Conservation (phyloP, 2,329 filamentous ascomycete species). For the Alternaria viburni region DNA sequence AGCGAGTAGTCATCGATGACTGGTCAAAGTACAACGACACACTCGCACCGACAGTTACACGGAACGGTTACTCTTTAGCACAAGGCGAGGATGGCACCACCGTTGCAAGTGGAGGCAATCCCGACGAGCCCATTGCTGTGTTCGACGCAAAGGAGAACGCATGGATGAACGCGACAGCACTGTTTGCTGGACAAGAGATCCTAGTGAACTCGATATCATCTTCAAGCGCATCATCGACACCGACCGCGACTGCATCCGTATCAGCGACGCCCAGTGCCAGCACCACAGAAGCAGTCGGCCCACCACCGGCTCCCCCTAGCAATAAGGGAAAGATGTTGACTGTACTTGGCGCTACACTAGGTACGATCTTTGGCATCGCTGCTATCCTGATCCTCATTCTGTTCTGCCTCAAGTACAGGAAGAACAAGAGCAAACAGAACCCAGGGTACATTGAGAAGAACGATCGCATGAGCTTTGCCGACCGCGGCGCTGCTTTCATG, state of each 20-base stretch:
- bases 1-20: constrained; percentile 64
- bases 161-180: constrained; percentile 75
- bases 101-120: constrained; percentile 75
- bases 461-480: constrained; percentile 58
- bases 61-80: constrained; percentile 75
- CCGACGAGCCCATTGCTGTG: constrained; percentile 71
- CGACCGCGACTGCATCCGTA: constrained; percentile 24
- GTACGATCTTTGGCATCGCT: constrained; percentile 77
- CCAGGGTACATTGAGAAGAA: constrained; percentile 53
- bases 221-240: constrained; percentile 45
- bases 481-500: constrained; percentile 60
- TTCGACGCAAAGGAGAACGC: constrained; percentile 78
- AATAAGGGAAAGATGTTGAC: constrained; percentile 59
- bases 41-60: constrained; percentile 68
- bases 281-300: constrained; percentile 45
- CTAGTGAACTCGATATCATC: constrained; percentile 32
- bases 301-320: constrained; percentile 35
- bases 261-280: constrained; percentile 32
- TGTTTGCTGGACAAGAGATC: constrained; percentile 61
- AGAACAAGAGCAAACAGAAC: constrained; percentile 64
- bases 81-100: constrained; percentile 70
- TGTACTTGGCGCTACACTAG: constrained; percentile 82
- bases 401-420: constrained; percentile 67
- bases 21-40: constrained; percentile 84
- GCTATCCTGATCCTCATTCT: constrained; percentile 75